Conservation (phyloP, 1,284 basidiomycete species). For the Phylloporus gajari region DNA sequence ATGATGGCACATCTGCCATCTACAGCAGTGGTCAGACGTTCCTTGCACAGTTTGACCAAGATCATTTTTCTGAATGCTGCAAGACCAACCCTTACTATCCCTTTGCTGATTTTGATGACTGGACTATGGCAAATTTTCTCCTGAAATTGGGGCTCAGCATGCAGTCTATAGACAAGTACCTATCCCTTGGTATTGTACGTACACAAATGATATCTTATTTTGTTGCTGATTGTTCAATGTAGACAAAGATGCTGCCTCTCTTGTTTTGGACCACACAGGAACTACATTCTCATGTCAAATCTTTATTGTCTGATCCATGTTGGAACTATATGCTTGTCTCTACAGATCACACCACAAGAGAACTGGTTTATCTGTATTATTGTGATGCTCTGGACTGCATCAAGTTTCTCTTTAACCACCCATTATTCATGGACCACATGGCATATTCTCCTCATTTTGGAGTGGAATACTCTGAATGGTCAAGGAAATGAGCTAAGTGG, state of each 20-base stretch:
- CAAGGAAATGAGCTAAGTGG: too few species aligned
- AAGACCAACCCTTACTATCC: not conserved
- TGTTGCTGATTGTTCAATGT: not conserved
- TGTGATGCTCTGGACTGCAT: not conserved
- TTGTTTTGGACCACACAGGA: not conserved
- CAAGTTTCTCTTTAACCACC: not conserved
- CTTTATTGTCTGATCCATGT: not conserved
- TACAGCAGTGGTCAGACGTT: not conserved
- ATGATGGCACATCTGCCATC: not conserved
- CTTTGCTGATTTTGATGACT: not conserved
- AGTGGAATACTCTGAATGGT: too few species aligned
- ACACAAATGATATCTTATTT: not conserved
- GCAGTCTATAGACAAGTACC: not conserved
- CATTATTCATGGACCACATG: not conserved
- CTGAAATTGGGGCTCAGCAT: not conserved
- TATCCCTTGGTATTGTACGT: not conserved
- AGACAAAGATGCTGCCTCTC: not conserved
- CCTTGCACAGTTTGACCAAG: not conserved
- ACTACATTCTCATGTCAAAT: not conserved
- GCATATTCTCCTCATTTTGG: too few species aligned
- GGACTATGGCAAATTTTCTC: constrained; percentile 1
- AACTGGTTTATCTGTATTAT: not conserved
- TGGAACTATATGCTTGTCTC: not conserved
- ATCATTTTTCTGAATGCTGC: not conserved
- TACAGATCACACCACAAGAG: not conserved